Evolutionary conservation across 805 yeast species (phyloP).

Genomic region (Suhomyces tanzawaensis): DNA sequence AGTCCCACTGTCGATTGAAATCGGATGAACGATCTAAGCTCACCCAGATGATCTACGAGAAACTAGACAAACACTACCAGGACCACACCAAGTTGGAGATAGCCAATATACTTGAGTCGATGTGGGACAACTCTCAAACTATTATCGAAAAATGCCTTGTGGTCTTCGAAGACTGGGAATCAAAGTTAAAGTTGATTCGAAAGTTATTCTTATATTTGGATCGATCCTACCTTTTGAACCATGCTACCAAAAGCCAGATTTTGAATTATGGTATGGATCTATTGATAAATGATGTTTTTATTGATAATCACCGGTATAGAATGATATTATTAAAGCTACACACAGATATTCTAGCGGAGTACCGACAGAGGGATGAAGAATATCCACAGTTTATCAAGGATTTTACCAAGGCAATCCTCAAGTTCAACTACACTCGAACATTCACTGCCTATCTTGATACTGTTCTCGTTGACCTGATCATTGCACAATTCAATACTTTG

Average conservation of each 20-base stretch:
- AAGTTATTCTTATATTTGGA: conserved; percentile 37
- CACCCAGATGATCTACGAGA: conserved; percentile 17
- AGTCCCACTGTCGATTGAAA: conserved; percentile 30
- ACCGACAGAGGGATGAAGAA: conserved; percentile 7
- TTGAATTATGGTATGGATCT: conserved; percentile 22
- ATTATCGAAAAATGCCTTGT: conserved; percentile 11
- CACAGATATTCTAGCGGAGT: conserved; percentile 8
- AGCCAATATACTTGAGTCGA: conserved; percentile 1
- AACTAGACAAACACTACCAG: conserved; percentile 17
- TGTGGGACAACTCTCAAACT: not conserved
- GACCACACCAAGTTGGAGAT: conserved; percentile 6
- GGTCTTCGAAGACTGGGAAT: conserved; percentile 23
- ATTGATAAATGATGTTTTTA: conserved; percentile 17
- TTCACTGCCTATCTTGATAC: not conserved
- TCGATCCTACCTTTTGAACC: conserved; percentile 32
- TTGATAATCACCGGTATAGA: conserved; percentile 1
- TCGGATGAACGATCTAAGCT: conserved; percentile 33
- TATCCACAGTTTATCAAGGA: conserved; percentile 7
- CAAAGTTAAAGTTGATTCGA: conserved; percentile 20
- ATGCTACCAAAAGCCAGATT: conserved; percentile 28
- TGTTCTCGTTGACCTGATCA: conserved; percentile 8
- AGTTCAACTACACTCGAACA: conserved; percentile 17
- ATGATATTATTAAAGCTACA: conserved; percentile 10
- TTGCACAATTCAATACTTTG: conserved; percentile 15
- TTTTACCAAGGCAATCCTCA: conserved; percentile 19